phyloP scores from a whole-genome alignment of 495 filamentous ascomycete genomes.

The Hyaloscypha bicolor region DNA sequence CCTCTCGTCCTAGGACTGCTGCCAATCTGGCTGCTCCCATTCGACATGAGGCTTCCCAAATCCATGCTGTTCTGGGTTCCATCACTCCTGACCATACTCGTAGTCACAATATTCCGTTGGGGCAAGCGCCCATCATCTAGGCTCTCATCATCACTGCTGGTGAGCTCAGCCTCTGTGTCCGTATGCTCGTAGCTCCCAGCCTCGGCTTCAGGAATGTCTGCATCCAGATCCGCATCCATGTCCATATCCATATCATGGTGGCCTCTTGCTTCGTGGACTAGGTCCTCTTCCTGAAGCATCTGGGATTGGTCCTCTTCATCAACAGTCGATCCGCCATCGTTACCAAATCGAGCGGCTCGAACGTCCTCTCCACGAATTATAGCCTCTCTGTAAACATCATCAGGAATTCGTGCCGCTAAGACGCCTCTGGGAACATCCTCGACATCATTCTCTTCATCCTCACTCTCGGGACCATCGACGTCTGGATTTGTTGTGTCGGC shows the following conservation, averaged over 20 bases:
- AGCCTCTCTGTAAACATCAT: slow-evolving; percentile 49
- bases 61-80: slow-evolving; percentile 51
- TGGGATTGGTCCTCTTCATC: slow-evolving; percentile 44
- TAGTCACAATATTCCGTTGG: not conserved
- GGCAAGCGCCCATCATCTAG: slow-evolving; percentile 21
- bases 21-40: slow-evolving; percentile 40
- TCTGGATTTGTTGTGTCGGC: slow-evolving; percentile 52
- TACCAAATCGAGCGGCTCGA: slow-evolving; percentile 41
- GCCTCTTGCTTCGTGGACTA: slow-evolving; percentile 34
- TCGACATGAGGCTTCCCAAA: slow-evolving; percentile 50
- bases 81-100: slow-evolving; percentile 42
- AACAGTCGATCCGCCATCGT: slow-evolving; percentile 27
- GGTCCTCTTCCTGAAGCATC: slow-evolving; percentile 56
- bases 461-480: slow-evolving; percentile 45
- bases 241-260: slow-evolving; percentile 46
- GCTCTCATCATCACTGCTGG: slow-evolving; percentile 41
- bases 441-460: slow-evolving; percentile 42
- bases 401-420: slow-evolving; percentile 42
- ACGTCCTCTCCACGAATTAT: slow-evolving; percentile 47
- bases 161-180: slow-evolving; percentile 75
- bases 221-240: slow-evolving; percentile 64
- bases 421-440: slow-evolving; percentile 36
- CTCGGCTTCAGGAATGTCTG: slow-evolving; percentile 66
- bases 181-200: slow-evolving; percentile 74
- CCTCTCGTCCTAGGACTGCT: slow-evolving; percentile 38